These are phyloP conservation scores for Paracoccidioides brasiliensis DNA, from an alignment of 2,329 filamentous ascomycete species.

Conservation along the genomic window DNA sequence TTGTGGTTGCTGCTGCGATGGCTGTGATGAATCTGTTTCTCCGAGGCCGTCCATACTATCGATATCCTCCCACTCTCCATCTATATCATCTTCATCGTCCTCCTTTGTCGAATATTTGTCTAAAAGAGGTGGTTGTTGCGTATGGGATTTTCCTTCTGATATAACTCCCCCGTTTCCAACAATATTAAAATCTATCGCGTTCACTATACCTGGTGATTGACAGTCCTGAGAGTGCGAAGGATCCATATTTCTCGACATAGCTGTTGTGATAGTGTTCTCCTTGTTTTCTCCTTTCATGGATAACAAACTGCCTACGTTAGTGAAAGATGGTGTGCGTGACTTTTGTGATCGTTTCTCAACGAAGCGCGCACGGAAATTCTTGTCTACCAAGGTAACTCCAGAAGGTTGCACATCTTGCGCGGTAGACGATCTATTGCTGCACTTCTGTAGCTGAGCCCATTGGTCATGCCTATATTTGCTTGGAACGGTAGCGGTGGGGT, in stretches of 20 bases:
- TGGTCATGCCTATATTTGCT: background rate
- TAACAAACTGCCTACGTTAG: conserved; percentile 6
- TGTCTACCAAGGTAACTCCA: conserved; percentile 21
- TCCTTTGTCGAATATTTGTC: too few species aligned
- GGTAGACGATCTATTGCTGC: background rate
- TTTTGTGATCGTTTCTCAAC: conserved; percentile 19
- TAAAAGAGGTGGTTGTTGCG: too few species aligned
- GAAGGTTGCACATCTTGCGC: conserved; percentile 5
- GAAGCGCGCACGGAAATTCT: conserved; percentile 27
- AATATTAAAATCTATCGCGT: background rate
- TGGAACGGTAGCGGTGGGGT: background rate
- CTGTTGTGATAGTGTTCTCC: background rate
- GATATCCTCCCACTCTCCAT: background rate
- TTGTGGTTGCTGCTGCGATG: background rate
- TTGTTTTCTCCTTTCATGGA: background rate
- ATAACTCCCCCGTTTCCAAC: background rate
- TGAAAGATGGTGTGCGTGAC: conserved; percentile 10
- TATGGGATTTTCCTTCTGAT: background rate
- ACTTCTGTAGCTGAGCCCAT: background rate
- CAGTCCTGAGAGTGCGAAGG: background rate
- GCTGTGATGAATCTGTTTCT: background rate
- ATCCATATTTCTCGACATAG: conserved; percentile 2
- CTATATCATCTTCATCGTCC: background rate
- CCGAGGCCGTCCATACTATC: background rate
- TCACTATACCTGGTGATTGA: background rate